Evolutionary conservation across 768 basidiomycete species (phyloP).

Genomic region (Leccinum variicolor): DNA sequence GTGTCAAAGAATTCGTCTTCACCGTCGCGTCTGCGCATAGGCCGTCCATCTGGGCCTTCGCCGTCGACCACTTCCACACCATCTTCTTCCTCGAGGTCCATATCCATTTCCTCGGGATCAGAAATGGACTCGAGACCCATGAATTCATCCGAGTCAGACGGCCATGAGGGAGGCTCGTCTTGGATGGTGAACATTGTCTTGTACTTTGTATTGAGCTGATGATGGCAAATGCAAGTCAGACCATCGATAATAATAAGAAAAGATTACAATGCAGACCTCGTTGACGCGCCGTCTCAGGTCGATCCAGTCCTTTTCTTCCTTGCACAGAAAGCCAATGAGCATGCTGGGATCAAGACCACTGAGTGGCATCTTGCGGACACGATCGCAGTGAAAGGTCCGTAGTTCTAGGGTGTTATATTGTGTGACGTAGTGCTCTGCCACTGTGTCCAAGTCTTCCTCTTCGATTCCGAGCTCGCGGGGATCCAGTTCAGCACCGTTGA

Average conservation of each 20-base stretch:
- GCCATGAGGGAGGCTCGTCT: conserved; percentile 86
- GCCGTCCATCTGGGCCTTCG: conserved; percentile 30
- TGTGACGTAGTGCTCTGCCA: conserved; percentile 61
- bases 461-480: conserved; percentile 35
- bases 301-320: conserved; percentile 79
- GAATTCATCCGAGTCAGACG: conserved; percentile 63
- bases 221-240: conserved; percentile 6
- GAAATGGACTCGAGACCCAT: conserved; percentile 83
- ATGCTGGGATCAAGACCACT: conserved; percentile 93
- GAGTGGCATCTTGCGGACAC: conserved; percentile 91
- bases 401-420: conserved; percentile 75
- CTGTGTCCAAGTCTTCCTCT: conserved; percentile 36
- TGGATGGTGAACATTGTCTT: conserved; percentile 83
- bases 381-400: conserved; percentile 94
- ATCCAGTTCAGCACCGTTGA: conserved; percentile 32
- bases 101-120: conserved; percentile 67
- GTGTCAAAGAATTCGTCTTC: conserved; percentile 57
- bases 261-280: conserved; percentile 50
- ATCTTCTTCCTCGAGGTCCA: conserved; percentile 51
- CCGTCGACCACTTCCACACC: conserved; percentile 31
- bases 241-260: background rate
- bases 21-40: conserved; percentile 26
- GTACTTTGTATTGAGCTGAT: conserved; percentile 41
- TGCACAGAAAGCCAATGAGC: conserved; percentile 89
- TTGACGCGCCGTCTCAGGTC: conserved; percentile 72